Percentiles rank a stretch among this genome's conserved stretches.
phyloP scores from a whole-genome alignment of 768 basidiomycete genomes.

The Termitomyces sp. region DNA sequence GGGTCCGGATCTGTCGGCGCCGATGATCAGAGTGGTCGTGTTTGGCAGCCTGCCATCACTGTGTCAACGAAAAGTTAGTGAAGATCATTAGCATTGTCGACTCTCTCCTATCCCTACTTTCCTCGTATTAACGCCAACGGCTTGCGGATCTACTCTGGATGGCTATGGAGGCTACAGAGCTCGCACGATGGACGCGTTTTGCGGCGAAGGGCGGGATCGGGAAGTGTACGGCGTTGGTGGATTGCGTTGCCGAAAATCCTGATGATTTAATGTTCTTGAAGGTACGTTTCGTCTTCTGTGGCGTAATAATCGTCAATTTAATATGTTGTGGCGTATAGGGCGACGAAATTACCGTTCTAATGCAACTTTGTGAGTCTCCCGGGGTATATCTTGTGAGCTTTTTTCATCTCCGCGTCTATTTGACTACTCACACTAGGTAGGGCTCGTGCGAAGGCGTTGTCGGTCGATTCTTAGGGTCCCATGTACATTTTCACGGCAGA shows the following conservation, averaged over 20 bases:
- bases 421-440: slow-evolving; percentile 30
- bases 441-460: slow-evolving; percentile 89
- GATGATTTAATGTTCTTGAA: slow-evolving; percentile 88
- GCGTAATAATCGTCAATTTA: neutral
- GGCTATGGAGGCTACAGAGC: slow-evolving; percentile 65
- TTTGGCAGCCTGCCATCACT: neutral
- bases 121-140: neutral
- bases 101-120: neutral
- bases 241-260: slow-evolving; percentile 70
- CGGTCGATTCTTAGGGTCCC: slow-evolving; percentile 60
- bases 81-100: neutral
- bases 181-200: slow-evolving; percentile 81
- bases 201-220: slow-evolving; percentile 86
- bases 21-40: neutral
- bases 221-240: slow-evolving; percentile 66
- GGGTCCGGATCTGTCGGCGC: neutral
- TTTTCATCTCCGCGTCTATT: neutral
- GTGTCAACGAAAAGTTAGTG: neutral
- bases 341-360: slow-evolving; percentile 75
- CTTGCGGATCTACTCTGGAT: neutral
- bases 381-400: slow-evolving; percentile 60
- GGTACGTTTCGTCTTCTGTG: slow-evolving; percentile 36
- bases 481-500: slow-evolving; percentile 69
- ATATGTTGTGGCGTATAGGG: slow-evolving; percentile 40
- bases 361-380: slow-evolving; percentile 58